Evolutionary conservation across 805 yeast species (phyloP).

Genomic region (Tetrapisispora nanseiensis): DNA sequence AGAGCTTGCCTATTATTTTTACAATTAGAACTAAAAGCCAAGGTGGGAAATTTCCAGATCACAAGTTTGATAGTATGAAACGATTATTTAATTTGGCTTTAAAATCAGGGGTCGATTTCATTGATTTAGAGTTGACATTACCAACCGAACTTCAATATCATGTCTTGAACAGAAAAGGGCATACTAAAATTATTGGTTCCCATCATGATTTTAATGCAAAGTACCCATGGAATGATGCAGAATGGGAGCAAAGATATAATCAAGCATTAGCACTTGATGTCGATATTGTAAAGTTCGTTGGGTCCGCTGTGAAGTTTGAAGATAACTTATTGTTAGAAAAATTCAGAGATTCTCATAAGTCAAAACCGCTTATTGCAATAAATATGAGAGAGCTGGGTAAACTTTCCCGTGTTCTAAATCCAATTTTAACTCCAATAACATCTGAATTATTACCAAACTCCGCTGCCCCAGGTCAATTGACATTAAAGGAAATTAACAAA

Average conservation of each 20-base stretch:
- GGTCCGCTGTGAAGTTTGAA: constrained; percentile 50
- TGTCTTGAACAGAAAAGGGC: constrained; percentile 43
- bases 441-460: constrained; percentile 54
- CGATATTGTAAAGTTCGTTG: constrained; percentile 78
- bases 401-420: constrained; percentile 68
- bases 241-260: constrained; percentile 66
- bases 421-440: constrained; percentile 74
- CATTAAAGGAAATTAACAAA: constrained; percentile 54
- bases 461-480: constrained; percentile 76
- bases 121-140: constrained; percentile 69
- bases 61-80: constrained; percentile 38
- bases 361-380: constrained; percentile 65
- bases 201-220: constrained; percentile 64
- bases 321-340: constrained; percentile 67
- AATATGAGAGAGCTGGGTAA: constrained; percentile 74
- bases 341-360: constrained; percentile 49
- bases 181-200: constrained; percentile 70
- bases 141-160: constrained; percentile 46
- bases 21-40: constrained; percentile 70
- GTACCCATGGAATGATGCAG: constrained; percentile 54
- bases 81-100: constrained; percentile 51
- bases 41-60: constrained; percentile 74
- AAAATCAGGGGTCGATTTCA: constrained; percentile 67
- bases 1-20: constrained; percentile 65
- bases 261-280: constrained; percentile 56